phyloP scores from a whole-genome alignment of 257 asterid genomes.

The Gardenia jasminoides region DNA sequence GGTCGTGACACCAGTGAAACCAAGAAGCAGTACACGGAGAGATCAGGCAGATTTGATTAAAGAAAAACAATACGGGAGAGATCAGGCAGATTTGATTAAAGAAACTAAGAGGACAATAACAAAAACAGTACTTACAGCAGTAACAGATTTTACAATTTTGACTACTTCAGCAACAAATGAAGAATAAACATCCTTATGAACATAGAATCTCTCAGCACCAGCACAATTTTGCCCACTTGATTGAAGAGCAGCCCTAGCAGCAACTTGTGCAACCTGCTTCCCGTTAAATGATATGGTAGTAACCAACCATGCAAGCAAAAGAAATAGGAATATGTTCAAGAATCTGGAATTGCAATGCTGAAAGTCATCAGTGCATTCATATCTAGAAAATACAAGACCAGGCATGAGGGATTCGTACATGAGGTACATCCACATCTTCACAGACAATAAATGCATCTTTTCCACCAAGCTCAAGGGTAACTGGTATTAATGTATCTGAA shows the following conservation, averaged over 20 bases:
- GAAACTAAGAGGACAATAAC: background rate
- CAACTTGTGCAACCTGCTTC: conserved; percentile 91
- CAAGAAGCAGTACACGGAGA: background rate
- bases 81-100: background rate
- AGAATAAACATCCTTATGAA: conserved; percentile 77
- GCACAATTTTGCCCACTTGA: conserved; percentile 99
- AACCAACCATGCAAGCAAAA: background rate
- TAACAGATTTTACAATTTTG: conserved; percentile 80
- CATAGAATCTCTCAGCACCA: conserved; percentile 97
- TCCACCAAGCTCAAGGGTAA: conserved; percentile 98
- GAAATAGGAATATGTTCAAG: background rate
- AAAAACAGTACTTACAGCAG: conserved; percentile 67
- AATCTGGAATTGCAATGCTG: conserved; percentile 6
- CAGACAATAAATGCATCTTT: conserved; percentile 98
- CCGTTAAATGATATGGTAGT: conserved; percentile 15
- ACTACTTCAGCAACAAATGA: conserved; percentile 87
- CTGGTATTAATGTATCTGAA: conserved; percentile 83
- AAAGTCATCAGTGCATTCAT: conserved; percentile 4
- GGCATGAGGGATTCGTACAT: conserved; percentile 49
- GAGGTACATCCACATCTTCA: conserved; percentile 85
- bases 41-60: background rate
- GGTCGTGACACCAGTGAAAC: conserved; percentile 1
- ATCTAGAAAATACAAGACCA: conserved; percentile 14
- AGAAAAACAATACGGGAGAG: background rate
- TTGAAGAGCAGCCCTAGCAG: conserved; percentile 92